Conservation (phyloP, 345 rosid species). For the Corchorus olitorius region DNA sequence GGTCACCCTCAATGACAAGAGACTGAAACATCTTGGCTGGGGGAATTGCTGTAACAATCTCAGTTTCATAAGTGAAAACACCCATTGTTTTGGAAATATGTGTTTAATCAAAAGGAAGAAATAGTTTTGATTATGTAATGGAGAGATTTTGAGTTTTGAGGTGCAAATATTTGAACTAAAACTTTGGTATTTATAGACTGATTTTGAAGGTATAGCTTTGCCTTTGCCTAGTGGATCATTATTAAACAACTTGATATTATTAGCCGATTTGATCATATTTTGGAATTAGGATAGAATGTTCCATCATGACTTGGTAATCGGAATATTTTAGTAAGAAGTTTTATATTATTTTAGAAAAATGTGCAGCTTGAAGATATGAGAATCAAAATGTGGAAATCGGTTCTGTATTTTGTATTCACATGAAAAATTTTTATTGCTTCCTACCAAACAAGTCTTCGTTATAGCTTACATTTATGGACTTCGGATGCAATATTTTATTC, state of each 20-base stretch:
- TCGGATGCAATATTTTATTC: no score
- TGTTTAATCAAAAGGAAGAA: not conserved
- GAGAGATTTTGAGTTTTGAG: not conserved
- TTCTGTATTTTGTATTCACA: not conserved
- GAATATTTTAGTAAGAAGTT: not conserved
- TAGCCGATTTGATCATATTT: not conserved
- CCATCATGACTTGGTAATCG: not conserved
- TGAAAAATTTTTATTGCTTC: no score
- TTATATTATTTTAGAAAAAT: not conserved
- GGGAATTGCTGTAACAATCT: no score
- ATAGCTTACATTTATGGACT: not conserved
- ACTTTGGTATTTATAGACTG: conserved; percentile 1
- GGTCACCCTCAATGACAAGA: no score
- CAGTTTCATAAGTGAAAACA: no score
- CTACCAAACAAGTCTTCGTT: not conserved
- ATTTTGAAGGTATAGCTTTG: not conserved
- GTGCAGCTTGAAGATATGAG: not conserved
- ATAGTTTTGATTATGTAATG: not conserved
- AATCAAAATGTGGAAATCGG: not conserved
- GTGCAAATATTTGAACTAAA: not conserved
- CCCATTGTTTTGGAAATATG: conserved; percentile 17
- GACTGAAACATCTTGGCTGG: no score
- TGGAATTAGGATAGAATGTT: not conserved
- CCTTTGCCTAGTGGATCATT: not conserved
- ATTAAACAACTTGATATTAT: not conserved